Conservation (phyloP, 2,329 filamentous ascomycete species). For the Aspergillus costaricaensis region DNA sequence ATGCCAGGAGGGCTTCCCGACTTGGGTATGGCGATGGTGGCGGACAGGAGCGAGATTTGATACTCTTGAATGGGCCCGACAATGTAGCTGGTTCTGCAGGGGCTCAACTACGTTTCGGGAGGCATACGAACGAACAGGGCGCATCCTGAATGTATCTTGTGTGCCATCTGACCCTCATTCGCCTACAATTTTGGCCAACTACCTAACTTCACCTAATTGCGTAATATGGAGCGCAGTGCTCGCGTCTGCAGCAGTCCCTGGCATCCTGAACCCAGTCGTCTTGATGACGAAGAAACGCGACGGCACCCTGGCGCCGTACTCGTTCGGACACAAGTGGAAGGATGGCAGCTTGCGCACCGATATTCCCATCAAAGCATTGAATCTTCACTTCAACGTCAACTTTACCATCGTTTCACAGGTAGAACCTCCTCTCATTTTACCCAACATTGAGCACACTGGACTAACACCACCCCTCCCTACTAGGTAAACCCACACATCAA, state of each 20-base stretch:
- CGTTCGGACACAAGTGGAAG: slow-evolving; percentile 99
- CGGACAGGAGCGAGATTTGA: slow-evolving; percentile 92
- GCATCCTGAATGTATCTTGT: slow-evolving; percentile 93
- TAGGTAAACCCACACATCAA: slow-evolving; percentile 97
- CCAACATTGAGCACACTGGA: neutral
- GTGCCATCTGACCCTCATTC: slow-evolving; percentile 95
- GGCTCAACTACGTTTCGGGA: slow-evolving; percentile 94
- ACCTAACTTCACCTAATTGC: slow-evolving; percentile 91
- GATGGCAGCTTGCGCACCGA: slow-evolving; percentile 93
- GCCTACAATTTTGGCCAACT: slow-evolving; percentile 89
- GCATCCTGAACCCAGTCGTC: slow-evolving; percentile 92
- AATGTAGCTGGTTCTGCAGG: slow-evolving; percentile 84
- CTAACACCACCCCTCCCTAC: slow-evolving; percentile 40
- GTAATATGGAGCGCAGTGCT: slow-evolving; percentile 98
- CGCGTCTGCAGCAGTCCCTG: slow-evolving; percentile 91
- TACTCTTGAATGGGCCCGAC: slow-evolving; percentile 83
- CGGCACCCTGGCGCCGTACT: slow-evolving; percentile 81
- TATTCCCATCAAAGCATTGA: slow-evolving; percentile 90
- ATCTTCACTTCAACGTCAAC: slow-evolving; percentile 97
- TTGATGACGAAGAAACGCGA: slow-evolving; percentile 83
- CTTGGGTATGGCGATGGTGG: slow-evolving; percentile 86
- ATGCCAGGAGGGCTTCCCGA: slow-evolving; percentile 73
- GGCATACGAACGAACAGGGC: slow-evolving; percentile 88
- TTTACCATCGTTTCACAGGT: slow-evolving; percentile 80
- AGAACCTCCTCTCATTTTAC: slow-evolving; percentile 8